Conservation (phyloP, 306 rosid genomes). For the Acacia confusa region DNA sequence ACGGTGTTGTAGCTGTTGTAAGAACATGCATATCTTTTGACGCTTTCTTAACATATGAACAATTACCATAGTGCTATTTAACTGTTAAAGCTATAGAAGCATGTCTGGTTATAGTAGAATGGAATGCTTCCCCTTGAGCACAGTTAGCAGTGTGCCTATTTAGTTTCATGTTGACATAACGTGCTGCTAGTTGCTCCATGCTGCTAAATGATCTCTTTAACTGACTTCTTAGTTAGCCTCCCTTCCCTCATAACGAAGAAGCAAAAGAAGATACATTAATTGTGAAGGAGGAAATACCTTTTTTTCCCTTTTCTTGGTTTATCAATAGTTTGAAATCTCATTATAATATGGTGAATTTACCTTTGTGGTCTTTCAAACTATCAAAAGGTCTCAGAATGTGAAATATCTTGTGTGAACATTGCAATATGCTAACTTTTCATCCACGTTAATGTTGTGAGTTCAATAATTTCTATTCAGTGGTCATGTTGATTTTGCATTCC, state of each 20-base stretch:
- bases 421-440: background rate
- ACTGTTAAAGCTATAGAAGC: conserved; percentile 2
- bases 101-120: conserved; percentile 10
- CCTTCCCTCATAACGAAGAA: background rate
- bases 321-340: background rate
- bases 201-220: conserved; percentile 7
- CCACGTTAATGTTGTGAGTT: conserved; percentile 5
- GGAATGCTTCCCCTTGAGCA: background rate
- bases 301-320: background rate
- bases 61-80: background rate
- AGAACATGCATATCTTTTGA: conserved; percentile 45
- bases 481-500: background rate
- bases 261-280: background rate
- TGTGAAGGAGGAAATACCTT: background rate
- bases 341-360: background rate
- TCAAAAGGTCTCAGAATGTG: background rate
- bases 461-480: background rate
- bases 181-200: background rate
- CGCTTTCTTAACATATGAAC: conserved; percentile 9
- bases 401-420: background rate
- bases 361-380: conserved; percentile 2
- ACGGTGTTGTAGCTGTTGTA: conserved; percentile 90
- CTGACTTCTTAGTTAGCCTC: background rate
- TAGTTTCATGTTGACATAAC: conserved; percentile 12
- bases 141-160: background rate